These are phyloP conservation scores for Vitellaria paradoxa DNA, from an alignment of 179 eudicot species.

Conservation along the genomic window DNA sequence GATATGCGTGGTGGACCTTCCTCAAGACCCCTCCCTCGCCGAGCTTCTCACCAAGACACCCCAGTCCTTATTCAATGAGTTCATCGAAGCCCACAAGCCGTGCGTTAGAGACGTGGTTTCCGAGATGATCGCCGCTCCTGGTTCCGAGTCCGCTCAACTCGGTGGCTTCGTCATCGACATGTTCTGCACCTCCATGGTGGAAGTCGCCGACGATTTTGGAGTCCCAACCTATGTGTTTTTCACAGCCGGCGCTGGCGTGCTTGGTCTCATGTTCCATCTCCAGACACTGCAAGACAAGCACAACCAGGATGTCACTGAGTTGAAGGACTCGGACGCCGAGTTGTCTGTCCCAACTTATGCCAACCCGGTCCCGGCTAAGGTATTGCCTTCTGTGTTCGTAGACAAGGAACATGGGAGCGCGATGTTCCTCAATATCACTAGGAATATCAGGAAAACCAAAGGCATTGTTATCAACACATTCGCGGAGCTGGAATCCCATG, in stretches of 20 bases:
- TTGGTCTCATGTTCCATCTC: conserved; percentile 15
- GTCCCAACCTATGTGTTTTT: conserved; percentile 29
- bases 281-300: conserved; percentile 9
- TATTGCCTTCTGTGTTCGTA: conserved; percentile 15
- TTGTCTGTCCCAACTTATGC: conserved; percentile 8
- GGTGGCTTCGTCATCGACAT: conserved; percentile 36
- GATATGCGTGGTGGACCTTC: conserved; percentile 9
- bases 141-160: neutral
- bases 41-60: neutral
- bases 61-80: neutral
- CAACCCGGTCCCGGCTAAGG: conserved; percentile 27
- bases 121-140: neutral
- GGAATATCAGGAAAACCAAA: conserved; percentile 20
- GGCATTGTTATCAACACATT: conserved; percentile 61
- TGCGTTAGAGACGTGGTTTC: conserved; percentile 11
- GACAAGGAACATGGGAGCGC: conserved; percentile 15
- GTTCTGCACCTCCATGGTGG: conserved; percentile 31
- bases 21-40: conserved; percentile 6
- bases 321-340: conserved; percentile 18
- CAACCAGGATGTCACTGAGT: conserved; percentile 14
- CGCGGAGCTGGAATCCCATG: conserved; percentile 32
- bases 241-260: conserved; percentile 24
- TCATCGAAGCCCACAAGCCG: conserved; percentile 2
- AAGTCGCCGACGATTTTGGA: conserved; percentile 30
- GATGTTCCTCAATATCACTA: neutral